phyloP scores from a whole-genome alignment of 352 stramenopile genomes.

The Phytophthora constricta region DNA sequence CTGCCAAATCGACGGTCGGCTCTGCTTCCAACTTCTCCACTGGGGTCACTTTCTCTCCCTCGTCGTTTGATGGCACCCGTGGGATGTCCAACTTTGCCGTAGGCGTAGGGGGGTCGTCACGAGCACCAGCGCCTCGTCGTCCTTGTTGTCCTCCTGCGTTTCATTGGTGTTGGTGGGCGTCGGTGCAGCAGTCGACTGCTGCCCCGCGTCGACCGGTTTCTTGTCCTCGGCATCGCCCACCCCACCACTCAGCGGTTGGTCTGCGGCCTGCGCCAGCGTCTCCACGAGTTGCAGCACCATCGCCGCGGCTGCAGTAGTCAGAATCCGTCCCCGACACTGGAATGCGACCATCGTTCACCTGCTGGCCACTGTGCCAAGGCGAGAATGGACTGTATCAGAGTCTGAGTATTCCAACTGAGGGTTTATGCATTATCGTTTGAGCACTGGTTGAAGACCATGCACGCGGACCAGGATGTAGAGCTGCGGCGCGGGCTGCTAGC shows the following conservation, averaged over 20 bases:
- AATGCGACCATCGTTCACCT: conserved; percentile 4
- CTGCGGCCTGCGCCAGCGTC: conserved; percentile 7
- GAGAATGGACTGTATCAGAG: no score
- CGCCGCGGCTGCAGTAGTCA: conserved; percentile 6
- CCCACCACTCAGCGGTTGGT: conserved; percentile 1
- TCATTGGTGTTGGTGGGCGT: not conserved
- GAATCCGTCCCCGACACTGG: not conserved
- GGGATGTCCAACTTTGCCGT: not conserved
- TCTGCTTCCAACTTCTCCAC: conserved; percentile 10
- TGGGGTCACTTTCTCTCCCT: not conserved
- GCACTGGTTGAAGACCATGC: conserved; percentile 20
- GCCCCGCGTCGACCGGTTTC: conserved; percentile 11
- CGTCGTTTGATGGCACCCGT: not conserved
- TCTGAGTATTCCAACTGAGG: not conserved
- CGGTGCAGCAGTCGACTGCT: not conserved
- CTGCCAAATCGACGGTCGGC: conserved; percentile 1
- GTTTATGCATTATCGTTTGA: not conserved
- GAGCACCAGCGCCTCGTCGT: conserved; percentile 15
- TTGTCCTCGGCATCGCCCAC: conserved; percentile 6
- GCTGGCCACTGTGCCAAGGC: no score
- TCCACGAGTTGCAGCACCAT: conserved; percentile 4
- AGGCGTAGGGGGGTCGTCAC: conserved; percentile 2
- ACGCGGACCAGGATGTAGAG: conserved; percentile 26
- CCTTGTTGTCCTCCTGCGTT: not conserved
- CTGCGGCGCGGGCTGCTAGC: conserved; percentile 36